phyloP scores from a whole-genome alignment of 345 rosid species.

The Erysimum cheiranthoides region DNA sequence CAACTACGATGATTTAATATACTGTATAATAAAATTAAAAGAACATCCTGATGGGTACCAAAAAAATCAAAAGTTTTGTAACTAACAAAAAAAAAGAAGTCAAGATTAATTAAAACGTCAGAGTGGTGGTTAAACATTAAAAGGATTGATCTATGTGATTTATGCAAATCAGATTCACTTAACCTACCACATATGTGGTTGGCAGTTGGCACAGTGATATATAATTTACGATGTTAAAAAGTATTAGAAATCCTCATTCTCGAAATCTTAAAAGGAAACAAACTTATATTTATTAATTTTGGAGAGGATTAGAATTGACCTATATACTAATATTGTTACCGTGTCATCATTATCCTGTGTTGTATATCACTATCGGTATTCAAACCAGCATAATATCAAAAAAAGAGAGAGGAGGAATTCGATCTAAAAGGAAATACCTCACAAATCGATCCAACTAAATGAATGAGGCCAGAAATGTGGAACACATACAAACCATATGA shows the following conservation, averaged over 20 bases:
- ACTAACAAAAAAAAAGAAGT: not conserved
- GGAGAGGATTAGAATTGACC: not conserved
- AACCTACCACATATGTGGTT: conserved; percentile 13
- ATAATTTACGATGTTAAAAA: not conserved
- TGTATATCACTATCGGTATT: not conserved
- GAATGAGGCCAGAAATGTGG: not conserved
- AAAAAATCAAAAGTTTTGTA: conserved; percentile 15
- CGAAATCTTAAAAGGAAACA: not conserved
- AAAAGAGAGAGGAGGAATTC: not conserved
- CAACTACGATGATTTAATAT: not conserved
- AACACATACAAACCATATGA: not conserved
- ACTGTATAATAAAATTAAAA: not conserved
- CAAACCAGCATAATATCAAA: not conserved
- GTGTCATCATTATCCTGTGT: not conserved
- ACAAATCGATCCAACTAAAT: not conserved
- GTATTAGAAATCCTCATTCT: not conserved
- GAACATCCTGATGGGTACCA: not conserved
- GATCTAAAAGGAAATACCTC: not conserved
- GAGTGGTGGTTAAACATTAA: not conserved
- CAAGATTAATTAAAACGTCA: conserved; percentile 8
- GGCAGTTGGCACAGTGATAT: conserved; percentile 16
- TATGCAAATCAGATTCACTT: not conserved
- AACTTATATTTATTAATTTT: not conserved
- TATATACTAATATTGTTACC: not conserved
- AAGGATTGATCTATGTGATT: not conserved